These are phyloP conservation scores for Micractinium sp. DNA, from an alignment of 139 green algal genomes.

Conservation along the genomic window DNA sequence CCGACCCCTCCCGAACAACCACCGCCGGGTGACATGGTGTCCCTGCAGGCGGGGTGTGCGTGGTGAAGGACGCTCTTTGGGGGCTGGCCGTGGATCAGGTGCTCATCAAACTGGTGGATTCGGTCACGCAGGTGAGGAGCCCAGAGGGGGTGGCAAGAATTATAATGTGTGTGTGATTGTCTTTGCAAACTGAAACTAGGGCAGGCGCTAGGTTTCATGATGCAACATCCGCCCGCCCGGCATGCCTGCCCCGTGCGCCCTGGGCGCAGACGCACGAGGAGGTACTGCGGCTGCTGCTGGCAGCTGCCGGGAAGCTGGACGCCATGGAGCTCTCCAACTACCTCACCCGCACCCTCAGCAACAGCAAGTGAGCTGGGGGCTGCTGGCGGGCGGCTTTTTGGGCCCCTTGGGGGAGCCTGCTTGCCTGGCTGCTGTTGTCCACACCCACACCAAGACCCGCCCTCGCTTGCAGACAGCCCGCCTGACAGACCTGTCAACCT, in stretches of 20 bases:
- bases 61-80: slow-evolving; percentile 54
- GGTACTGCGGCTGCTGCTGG: slow-evolving; percentile 77
- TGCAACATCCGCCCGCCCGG: no score
- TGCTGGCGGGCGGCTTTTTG: no score
- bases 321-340: slow-evolving; percentile 53
- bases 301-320: slow-evolving; percentile 51
- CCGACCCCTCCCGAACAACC: no score
- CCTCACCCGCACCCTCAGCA: slow-evolving; percentile 55
- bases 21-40: no score
- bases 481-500: no score
- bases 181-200: no score
- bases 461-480: no score
- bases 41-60: not conserved
- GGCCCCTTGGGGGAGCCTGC: no score
- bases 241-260: not conserved
- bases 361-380: slow-evolving; percentile 29
- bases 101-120: slow-evolving; percentile 64
- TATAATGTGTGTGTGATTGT: not conserved
- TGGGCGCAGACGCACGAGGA: slow-evolving; percentile 72
- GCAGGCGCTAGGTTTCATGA: no score
- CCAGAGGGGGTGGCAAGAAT: no score
- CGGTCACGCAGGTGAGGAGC: slow-evolving; percentile 62
- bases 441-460: no score
- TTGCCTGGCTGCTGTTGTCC: no score
- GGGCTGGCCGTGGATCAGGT: slow-evolving; percentile 65